Percentiles rank a stretch among this genome's conserved stretches.
phyloP scores from a whole-genome alignment of 345 rosid species.

The Eucalyptus guilfoylei region DNA sequence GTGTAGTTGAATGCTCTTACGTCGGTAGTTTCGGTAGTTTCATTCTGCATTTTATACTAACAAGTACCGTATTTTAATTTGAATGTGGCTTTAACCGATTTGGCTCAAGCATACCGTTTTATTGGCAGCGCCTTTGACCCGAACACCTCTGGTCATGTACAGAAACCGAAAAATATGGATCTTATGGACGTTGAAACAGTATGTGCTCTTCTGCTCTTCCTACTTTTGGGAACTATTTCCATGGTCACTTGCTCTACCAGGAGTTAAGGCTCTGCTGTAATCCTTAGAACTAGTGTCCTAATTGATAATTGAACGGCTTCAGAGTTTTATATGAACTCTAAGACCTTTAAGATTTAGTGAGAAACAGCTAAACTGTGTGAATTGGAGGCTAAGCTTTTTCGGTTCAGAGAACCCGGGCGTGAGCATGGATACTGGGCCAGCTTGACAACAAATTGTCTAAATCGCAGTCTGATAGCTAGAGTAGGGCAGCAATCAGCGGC shows the following conservation, averaged over 20 bases:
- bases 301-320: background rate
- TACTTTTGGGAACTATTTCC: background rate
- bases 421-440: too few species aligned
- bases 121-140: slow-evolving; percentile 87
- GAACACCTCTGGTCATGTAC: slow-evolving; percentile 42
- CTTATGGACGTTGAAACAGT: slow-evolving; percentile 81
- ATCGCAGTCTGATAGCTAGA: too few species aligned
- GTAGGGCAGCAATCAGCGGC: too few species aligned
- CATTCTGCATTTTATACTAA: background rate
- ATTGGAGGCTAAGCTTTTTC: too few species aligned
- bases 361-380: background rate
- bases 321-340: background rate
- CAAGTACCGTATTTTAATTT: background rate
- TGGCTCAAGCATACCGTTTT: slow-evolving; percentile 65
- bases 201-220: slow-evolving; percentile 1
- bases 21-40: background rate
- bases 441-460: too few species aligned
- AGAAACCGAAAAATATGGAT: slow-evolving; percentile 74
- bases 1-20: background rate
- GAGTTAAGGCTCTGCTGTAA: background rate
- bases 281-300: background rate
- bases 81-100: slow-evolving; percentile 64
- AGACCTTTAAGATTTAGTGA: background rate
- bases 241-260: background rate
- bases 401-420: too few species aligned